These are phyloP conservation scores for Inosperma sp. DNA, from an alignment of 768 basidiomycete genomes.

Conservation along the genomic window DNA sequence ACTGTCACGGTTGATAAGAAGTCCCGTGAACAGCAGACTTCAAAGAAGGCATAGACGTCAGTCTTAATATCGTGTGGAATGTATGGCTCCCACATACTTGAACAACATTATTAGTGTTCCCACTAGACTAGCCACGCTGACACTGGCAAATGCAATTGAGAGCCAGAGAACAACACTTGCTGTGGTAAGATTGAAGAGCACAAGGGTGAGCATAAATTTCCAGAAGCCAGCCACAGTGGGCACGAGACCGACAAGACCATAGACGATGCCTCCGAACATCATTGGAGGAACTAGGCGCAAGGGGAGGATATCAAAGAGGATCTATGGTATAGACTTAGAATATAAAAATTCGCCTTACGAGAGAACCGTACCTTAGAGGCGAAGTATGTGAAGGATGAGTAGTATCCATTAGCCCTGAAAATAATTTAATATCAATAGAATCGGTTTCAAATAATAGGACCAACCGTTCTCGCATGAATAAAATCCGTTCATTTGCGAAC, in stretches of 20 bases:
- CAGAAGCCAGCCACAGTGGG: conserved; percentile 87
- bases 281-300: conserved; percentile 92
- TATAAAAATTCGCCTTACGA: background rate
- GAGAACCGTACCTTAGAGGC: conserved; percentile 68
- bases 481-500: conserved; percentile 90
- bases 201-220: conserved; percentile 96
- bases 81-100: conserved; percentile 63
- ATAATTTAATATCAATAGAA: background rate
- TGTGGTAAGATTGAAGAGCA: conserved; percentile 95
- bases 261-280: conserved; percentile 93
- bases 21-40: conserved; percentile 91
- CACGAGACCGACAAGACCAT: conserved; percentile 91
- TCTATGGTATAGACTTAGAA: conserved; percentile 34
- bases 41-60: background rate
- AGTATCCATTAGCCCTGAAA: conserved; percentile 90
- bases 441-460: conserved; percentile 14
- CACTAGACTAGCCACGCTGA: conserved; percentile 86
- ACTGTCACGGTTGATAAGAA: conserved; percentile 91
- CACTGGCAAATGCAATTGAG: conserved; percentile 83
- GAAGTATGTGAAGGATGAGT: conserved; percentile 95
- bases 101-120: conserved; percentile 96
- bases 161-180: conserved; percentile 88
- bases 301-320: conserved; percentile 95
- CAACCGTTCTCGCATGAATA: conserved; percentile 98
- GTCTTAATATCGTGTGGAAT: background rate